Evolutionary conservation across 371 early-diverging fungal genomes (phyloP), one percentile per base, ranked within the genome.

Genomic region (Circinella minor): DNA sequence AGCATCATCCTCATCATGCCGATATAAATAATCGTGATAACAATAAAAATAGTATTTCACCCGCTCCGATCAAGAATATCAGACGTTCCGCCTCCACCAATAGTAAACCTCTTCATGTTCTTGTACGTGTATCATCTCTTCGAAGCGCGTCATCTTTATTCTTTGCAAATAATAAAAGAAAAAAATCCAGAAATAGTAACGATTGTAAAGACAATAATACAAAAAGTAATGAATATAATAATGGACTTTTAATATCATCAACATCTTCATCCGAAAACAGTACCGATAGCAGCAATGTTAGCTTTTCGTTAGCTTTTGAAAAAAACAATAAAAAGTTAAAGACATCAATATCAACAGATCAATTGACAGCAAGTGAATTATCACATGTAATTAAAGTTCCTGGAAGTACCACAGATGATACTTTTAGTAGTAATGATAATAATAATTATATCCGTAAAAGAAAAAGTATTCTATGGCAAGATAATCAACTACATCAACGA

Each of bases 41-140:
- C 27, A 27, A 27, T 27, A 27, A 27, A 27, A 27, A 27, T 17
- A 51, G 14, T 5, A 13, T 15, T 5, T 51, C 51, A 51, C n/a
- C 51, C 4, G n/a, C 17, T 51, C 51, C 51, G 51, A 51, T 13
- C 15, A 51, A 43, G 1, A 43, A 43, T 43, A 43, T 51, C 51
- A 51, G 51, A 51, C 51, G 51, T n/a, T 51, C 51, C 51, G 51
- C 51, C 51, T 51, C 51, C 51, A 51, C 51, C 51, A 51, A 51
- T 51, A 51, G 51, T n/a, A 51, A 51, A n/a, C 15, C 51, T 5
- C 51, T 51, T 34, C 57, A 57, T 57, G 20, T 57, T 7, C 20
- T 57, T 7, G 36, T 34, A 57, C 57, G 57, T 27, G 57, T 57
- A 34, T 57, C 57, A 57, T 57, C 57, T 7, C 6, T 57, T 14